Conservation (phyloP, 345 rosid genomes). For the Carallia pectinifolia region DNA sequence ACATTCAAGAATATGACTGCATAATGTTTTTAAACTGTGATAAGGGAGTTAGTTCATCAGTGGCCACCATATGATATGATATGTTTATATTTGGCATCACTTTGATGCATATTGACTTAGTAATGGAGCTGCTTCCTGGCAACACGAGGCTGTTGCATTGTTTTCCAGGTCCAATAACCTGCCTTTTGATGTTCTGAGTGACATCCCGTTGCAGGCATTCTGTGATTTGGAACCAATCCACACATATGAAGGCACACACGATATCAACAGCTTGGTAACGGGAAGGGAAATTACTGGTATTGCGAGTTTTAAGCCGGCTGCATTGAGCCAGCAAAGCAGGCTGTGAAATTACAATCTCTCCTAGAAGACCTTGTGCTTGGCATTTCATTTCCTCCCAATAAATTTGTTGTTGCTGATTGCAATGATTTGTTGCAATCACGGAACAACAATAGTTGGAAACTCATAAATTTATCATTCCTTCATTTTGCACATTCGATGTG, state of each 20-base stretch:
- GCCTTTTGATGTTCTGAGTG: not conserved
- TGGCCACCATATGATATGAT: too few species aligned
- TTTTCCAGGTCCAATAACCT: not conserved
- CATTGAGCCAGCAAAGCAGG: conserved; percentile 50
- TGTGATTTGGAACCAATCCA: conserved; percentile 97
- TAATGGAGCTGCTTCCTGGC: not conserved
- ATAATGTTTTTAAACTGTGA: too few species aligned
- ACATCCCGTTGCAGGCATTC: conserved; percentile 63
- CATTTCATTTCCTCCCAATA: not conserved
- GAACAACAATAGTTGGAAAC: too few species aligned
- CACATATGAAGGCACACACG: conserved; percentile 93
- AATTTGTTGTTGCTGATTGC: too few species aligned
- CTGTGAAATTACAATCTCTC: conserved; percentile 30
- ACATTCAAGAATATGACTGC: not conserved
- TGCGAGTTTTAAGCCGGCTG: conserved; percentile 79
- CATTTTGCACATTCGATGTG: too few species aligned
- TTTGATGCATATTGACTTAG: too few species aligned
- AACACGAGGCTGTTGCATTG: not conserved
- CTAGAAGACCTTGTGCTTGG: not conserved
- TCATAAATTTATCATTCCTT: too few species aligned
- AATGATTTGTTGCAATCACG: not conserved
- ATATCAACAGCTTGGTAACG: conserved; percentile 83
- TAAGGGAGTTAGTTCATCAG: too few species aligned
- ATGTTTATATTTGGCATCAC: too few species aligned
- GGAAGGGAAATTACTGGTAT: conserved; percentile 90